Percentiles rank a stretch among this genome's conserved stretches.
These are phyloP conservation scores for Hirschfeldia incana DNA, from an alignment of 345 rosid genomes.

Conservation along the genomic window DNA sequence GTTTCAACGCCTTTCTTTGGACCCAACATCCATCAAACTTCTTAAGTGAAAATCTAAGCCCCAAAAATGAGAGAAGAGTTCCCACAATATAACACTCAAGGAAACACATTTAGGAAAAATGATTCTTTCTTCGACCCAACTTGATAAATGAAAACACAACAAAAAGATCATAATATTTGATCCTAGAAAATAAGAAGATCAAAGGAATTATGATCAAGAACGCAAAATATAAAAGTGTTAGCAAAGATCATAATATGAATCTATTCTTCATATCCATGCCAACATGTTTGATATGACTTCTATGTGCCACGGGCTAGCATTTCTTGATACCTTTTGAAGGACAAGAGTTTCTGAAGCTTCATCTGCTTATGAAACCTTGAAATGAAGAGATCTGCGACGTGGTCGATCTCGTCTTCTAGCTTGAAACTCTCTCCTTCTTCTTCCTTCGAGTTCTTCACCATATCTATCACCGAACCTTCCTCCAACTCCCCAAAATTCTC, in stretches of 20 bases:
- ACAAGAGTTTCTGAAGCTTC: conserved; percentile 75
- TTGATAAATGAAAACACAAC: conserved; percentile 6
- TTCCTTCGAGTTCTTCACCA: conserved; percentile 64
- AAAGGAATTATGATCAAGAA: neutral
- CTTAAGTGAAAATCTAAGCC: no score
- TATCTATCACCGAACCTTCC: conserved; percentile 59
- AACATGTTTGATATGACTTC: neutral
- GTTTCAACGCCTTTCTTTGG: no score
- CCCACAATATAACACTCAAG: no score
- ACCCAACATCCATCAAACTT: no score
- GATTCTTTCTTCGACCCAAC: conserved; percentile 5
- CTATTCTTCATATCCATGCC: conserved; percentile 7
- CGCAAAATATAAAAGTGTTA: conserved; percentile 22
- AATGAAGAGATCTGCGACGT: conserved; percentile 76
- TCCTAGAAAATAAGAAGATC: neutral
- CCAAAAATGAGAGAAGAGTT: no score
- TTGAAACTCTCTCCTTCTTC: conserved; percentile 65
- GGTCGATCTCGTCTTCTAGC: conserved; percentile 87
- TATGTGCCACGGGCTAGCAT: conserved; percentile 54
- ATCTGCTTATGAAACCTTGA: conserved; percentile 77
- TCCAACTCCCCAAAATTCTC: conserved; percentile 40
- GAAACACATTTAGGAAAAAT: conserved; percentile 13
- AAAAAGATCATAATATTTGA: conserved; percentile 1
- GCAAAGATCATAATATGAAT: conserved; percentile 20
- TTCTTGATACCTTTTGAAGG: conserved; percentile 72